Percentiles rank a stretch among this genome's conserved stretches.
Evolutionary conservation across 2,329 filamentous ascomycete genomes (phyloP).

Genomic region (Cordyceps sp.): DNA sequence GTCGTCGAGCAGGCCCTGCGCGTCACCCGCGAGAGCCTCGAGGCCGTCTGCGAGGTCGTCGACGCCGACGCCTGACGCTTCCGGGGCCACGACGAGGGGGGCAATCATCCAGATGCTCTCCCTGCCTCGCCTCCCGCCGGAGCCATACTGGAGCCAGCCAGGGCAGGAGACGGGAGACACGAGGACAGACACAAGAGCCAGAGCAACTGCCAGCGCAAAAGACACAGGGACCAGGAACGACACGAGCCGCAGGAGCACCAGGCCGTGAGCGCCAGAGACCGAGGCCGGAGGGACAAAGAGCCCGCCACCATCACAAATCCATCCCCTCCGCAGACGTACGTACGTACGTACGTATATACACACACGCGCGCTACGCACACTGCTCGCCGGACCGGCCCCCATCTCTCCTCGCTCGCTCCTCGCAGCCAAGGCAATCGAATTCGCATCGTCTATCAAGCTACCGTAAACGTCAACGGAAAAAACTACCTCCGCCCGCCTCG

Average conservation of each 20-base stretch:
- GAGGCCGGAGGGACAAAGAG: no score
- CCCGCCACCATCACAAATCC: neutral
- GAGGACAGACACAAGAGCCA: no score
- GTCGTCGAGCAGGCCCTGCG: constrained; percentile 48
- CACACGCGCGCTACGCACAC: neutral
- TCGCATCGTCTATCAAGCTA: constrained; percentile 6
- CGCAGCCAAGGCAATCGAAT: constrained; percentile 1
- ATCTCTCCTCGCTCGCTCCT: neutral
- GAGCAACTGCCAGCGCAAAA: no score
- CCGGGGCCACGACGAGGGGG: no score
- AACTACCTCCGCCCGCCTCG: neutral
- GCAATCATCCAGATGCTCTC: neutral
- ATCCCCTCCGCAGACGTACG: neutral
- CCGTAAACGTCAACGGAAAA: neutral
- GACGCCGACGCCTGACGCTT: constrained; percentile 5
- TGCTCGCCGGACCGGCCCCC: neutral
- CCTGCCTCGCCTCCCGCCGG: neutral
- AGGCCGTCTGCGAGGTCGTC: constrained; percentile 26
- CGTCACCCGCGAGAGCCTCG: constrained; percentile 40
- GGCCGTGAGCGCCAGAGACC: no score
- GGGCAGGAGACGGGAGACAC: no score
- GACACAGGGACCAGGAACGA: no score
- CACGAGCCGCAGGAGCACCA: neutral
- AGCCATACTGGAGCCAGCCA: no score
- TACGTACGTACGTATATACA: neutral